These are phyloP conservation scores for Dothiorella sarmentorum DNA, from an alignment of 2,329 filamentous ascomycete genomes.

Conservation along the genomic window DNA sequence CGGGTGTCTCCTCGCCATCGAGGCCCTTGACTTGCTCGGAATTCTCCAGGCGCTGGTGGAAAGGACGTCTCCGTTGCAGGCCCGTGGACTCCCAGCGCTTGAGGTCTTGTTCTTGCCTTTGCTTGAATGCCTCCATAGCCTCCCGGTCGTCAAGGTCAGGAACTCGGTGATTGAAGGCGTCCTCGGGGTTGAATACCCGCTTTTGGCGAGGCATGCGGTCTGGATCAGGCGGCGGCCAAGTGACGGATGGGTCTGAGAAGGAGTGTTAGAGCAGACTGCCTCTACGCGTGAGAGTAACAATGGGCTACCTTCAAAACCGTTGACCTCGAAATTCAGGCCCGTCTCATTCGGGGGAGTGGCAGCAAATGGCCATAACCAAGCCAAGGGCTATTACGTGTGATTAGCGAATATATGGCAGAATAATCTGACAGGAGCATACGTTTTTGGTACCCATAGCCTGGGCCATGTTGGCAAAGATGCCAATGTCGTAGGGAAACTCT, in stretches of 20 bases:
- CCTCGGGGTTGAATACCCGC: conserved; percentile 24
- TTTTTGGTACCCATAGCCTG: conserved; percentile 73
- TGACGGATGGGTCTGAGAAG: conserved; percentile 24
- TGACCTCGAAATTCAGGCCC: conserved; percentile 65
- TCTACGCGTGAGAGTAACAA: conserved; percentile 17
- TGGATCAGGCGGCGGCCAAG: conserved; percentile 52
- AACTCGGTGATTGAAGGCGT: conserved; percentile 40
- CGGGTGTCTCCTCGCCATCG: conserved; percentile 14
- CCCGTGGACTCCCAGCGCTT: conserved; percentile 36
- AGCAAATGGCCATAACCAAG: conserved; percentile 69
- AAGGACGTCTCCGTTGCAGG: conserved; percentile 40
- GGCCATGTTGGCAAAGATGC: conserved; percentile 68
- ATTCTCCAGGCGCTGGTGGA: conserved; percentile 40
- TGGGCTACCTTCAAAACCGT: conserved; percentile 66
- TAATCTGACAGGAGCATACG: conserved; percentile 18
- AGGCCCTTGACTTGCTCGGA: background rate
- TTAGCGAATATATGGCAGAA: background rate
- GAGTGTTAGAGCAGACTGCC: no score
- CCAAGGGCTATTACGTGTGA: conserved; percentile 31
- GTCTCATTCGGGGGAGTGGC: conserved; percentile 46
- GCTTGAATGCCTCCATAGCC: conserved; percentile 47
- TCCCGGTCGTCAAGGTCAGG: conserved; percentile 37
- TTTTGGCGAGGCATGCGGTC: conserved; percentile 40
- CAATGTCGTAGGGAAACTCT: conserved; percentile 80
- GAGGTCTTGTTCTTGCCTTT: conserved; percentile 52